Evolutionary conservation across 441 rosid genomes (phyloP).

Genomic region (Bruguiera hainesii): DNA sequence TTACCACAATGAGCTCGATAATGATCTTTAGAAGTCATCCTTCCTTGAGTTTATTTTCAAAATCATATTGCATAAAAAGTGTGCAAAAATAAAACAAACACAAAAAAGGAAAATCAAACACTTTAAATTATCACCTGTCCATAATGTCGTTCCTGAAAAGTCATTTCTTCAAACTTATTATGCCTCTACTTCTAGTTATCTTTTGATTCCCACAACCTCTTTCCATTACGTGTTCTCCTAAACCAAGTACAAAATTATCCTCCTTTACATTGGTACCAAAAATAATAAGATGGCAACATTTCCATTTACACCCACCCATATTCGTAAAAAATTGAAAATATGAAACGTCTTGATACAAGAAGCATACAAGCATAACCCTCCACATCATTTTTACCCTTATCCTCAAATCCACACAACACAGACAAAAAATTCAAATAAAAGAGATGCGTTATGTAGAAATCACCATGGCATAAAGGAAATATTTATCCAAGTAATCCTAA

Average conservation of each 20-base stretch:
- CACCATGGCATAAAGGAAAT: too few relatives aligned
- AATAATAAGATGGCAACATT: background rate
- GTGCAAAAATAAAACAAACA: slow-evolving; percentile 6
- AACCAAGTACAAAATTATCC: slow-evolving; percentile 14
- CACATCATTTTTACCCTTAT: too few relatives aligned
- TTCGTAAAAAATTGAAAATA: too few relatives aligned
- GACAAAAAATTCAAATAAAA: too few relatives aligned
- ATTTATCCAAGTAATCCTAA: too few relatives aligned
- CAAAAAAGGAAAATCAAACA: background rate
- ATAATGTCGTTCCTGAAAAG: slow-evolving; percentile 51
- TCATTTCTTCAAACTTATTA: slow-evolving; percentile 90
- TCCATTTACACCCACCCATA: background rate
- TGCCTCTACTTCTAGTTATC: slow-evolving; percentile 97
- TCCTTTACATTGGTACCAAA: slow-evolving; percentile 3
- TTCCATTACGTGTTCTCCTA: slow-evolving; percentile 74
- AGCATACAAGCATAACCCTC: too few relatives aligned
- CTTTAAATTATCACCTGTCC: slow-evolving; percentile 38
- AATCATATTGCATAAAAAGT: slow-evolving; percentile 6
- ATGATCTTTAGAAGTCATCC: slow-evolving; percentile 56
- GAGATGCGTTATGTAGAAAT: too few relatives aligned
- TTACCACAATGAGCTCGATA: slow-evolving; percentile 56
- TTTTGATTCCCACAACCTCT: slow-evolving; percentile 85
- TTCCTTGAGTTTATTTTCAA: slow-evolving; percentile 43
- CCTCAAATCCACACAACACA: too few relatives aligned
- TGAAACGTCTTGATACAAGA: too few relatives aligned